A percentile compares a stretch with the other conserved stretches of the same genome.
Evolutionary conservation across 139 green algal species (phyloP).

Genomic region (Penium margaritaceum): DNA sequence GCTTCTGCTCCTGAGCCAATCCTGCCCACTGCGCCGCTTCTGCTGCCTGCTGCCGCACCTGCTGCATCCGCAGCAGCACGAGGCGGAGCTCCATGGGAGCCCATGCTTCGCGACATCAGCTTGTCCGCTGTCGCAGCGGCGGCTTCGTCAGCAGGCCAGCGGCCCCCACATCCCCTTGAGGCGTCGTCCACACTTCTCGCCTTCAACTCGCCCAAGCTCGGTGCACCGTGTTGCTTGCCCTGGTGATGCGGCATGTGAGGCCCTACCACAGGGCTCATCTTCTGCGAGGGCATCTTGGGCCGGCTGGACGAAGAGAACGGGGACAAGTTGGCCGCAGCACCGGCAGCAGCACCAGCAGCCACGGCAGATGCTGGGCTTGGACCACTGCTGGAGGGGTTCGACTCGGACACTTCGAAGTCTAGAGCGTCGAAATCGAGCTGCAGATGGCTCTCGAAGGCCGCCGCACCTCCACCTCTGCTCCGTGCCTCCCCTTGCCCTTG

Average conservation of each 20-base stretch:
- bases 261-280: constrained; percentile 2
- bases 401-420: not conserved
- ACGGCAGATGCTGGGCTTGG: no score
- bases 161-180: no score
- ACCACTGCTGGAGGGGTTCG: not conserved
- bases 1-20: not conserved
- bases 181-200: no score
- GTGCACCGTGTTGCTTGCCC: not conserved
- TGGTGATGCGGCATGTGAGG: not conserved
- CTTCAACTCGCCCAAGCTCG: no score
- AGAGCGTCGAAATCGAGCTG: not conserved
- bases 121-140: no score
- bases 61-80: not conserved
- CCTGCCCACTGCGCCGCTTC: not conserved
- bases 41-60: not conserved
- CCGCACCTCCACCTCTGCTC: not conserved
- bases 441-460: not conserved
- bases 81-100: not conserved
- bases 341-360: no score
- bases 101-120: no score
- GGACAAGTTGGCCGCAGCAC: no score
- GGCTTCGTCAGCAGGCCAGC: no score
- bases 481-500: no score
- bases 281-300: not conserved
- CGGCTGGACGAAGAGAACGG: not conserved